phyloP scores from a whole-genome alignment of 257 asterid genomes.

The Penstemon newberryi region DNA sequence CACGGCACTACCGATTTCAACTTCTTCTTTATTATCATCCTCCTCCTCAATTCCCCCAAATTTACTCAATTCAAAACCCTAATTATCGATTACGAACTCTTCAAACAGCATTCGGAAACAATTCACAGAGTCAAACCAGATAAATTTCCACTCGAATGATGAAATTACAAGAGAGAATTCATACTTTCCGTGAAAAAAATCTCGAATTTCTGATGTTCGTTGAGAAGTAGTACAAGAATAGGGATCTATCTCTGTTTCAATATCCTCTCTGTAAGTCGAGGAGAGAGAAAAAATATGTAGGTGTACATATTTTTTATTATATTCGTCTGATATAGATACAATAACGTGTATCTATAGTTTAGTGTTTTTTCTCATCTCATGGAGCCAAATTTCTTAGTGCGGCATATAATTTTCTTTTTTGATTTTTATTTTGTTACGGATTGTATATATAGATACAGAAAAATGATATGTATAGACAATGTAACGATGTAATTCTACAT shows the following conservation, averaged over 20 bases:
- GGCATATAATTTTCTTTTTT: too few species aligned
- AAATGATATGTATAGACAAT: too few species aligned
- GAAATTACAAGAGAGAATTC: conserved; percentile 11
- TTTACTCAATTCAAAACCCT: too few species aligned
- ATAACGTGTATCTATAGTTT: too few species aligned
- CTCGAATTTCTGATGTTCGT: conserved; percentile 5
- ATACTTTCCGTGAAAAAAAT: background rate
- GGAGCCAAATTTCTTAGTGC: too few species aligned
- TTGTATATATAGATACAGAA: too few species aligned
- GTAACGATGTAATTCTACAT: too few species aligned
- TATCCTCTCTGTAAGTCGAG: conserved; percentile 35
- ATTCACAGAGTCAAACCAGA: conserved; percentile 24
- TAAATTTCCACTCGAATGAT: conserved; percentile 16
- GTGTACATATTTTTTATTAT: conserved; percentile 20
- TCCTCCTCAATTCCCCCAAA: background rate
- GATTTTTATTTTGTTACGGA: too few species aligned
- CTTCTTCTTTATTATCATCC: conserved; percentile 31
- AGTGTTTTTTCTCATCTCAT: too few species aligned
- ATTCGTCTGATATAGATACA: too few species aligned
- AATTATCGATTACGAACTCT: conserved; percentile 33
- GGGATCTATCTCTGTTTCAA: conserved; percentile 61
- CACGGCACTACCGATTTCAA: conserved; percentile 97
- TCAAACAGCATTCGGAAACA: background rate
- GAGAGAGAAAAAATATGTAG: conserved; percentile 47
- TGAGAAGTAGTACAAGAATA: conserved; percentile 39